phyloP scores from a whole-genome alignment of 2,329 filamentous ascomycete species.

The Beauveria australis region DNA sequence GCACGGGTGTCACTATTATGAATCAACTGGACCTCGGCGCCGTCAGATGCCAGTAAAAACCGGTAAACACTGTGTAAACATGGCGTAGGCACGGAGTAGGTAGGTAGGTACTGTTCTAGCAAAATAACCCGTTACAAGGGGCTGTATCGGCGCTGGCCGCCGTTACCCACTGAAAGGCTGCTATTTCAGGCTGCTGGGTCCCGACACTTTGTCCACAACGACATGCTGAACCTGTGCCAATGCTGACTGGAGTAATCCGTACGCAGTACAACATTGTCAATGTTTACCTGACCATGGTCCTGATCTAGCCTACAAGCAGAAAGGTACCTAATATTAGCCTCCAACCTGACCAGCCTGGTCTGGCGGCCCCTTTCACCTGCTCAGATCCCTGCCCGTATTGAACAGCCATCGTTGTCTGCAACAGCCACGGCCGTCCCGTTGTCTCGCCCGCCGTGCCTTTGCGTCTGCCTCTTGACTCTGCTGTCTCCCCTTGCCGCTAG shows the following conservation, averaged over 20 bases:
- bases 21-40: too few species aligned
- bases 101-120: too few species aligned
- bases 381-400: not conserved
- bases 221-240: not conserved
- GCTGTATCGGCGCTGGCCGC: not conserved
- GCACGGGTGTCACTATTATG: too few species aligned
- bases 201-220: too few species aligned
- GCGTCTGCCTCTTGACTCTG: not conserved
- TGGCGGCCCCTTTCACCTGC: not conserved
- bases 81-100: too few species aligned
- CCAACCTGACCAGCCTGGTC: not conserved
- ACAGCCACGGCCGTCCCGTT: not conserved
- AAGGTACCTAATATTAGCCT: not conserved
- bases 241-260: too few species aligned
- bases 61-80: too few species aligned
- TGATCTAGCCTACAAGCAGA: too few species aligned
- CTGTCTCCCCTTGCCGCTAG: not conserved
- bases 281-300: too few species aligned
- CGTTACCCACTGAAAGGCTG: not conserved
- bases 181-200: conserved; percentile 4
- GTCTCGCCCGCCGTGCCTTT: not conserved
- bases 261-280: too few species aligned
- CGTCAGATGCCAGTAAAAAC: too few species aligned
- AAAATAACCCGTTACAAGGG: not conserved
- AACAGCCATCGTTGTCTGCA: not conserved